Percentiles rank a stretch among this genome's conserved stretches.
phyloP scores from a whole-genome alignment of 139 green algal species.

The Coelastrella sp. region DNA sequence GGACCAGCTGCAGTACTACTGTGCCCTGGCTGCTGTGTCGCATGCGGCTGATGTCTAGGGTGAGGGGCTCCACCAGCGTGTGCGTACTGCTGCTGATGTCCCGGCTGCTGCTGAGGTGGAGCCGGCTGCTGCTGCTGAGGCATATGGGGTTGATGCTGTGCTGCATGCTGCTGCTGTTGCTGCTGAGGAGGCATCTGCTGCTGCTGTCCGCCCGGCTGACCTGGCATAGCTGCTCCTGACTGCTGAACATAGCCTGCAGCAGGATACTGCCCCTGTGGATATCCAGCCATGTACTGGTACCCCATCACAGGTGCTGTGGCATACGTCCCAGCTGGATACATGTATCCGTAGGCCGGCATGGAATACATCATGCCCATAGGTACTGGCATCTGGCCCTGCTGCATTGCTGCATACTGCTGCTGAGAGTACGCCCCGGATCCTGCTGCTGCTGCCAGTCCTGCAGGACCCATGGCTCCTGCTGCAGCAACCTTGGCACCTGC shows the following conservation, averaged over 20 bases:
- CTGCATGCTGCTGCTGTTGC: constrained; percentile 35
- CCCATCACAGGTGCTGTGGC: neutral
- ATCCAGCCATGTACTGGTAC: neutral
- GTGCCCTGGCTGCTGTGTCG: neutral
- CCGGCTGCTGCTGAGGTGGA: neutral
- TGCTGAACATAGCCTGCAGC: neutral
- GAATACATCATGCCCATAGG: neutral
- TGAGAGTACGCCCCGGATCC: neutral
- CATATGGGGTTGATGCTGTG: neutral
- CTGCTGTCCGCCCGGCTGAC: constrained; percentile 4
- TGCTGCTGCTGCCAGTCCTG: neutral
- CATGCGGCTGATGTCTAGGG: neutral
- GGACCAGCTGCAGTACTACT: neutral
- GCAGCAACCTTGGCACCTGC: neutral
- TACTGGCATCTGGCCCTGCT: neutral
- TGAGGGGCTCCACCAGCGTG: neutral
- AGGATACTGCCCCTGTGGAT: neutral
- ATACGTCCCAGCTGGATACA: neutral
- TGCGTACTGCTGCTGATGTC: constrained; percentile 11
- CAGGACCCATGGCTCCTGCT: neutral
- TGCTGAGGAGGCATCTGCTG: constrained; percentile 14
- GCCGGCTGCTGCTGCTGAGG: neutral
- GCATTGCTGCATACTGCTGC: constrained; percentile 3
- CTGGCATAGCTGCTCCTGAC: neutral
- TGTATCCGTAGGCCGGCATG: neutral